Percentiles rank a stretch among this genome's conserved stretches.
Conservation (phyloP, 1,139 yeast species). For the Yueomyces sp. region DNA sequence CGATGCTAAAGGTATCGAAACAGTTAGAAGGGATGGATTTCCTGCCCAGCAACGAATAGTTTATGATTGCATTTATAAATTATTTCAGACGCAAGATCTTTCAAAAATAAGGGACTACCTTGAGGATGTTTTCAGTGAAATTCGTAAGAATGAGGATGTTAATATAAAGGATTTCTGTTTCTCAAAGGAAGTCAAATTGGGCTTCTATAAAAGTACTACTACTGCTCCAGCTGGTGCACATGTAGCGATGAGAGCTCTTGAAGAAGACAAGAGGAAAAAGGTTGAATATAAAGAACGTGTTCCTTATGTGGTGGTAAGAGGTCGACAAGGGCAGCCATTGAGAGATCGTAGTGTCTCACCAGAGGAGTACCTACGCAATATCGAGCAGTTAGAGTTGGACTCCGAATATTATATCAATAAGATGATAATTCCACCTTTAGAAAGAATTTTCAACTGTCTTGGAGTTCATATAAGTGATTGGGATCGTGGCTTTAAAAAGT, state of each 20-base stretch:
- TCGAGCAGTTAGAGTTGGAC: conserved; percentile 41
- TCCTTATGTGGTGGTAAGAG: conserved; percentile 70
- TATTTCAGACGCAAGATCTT: conserved; percentile 64
- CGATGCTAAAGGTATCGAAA: conserved; percentile 95
- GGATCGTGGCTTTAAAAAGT: conserved; percentile 30
- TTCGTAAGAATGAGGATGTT: conserved; percentile 41
- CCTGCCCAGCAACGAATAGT: conserved; percentile 83
- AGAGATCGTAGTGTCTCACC: conserved; percentile 77
- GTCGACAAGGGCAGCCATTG: conserved; percentile 49
- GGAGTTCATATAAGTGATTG: conserved; percentile 74
- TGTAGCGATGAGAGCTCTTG: conserved; percentile 50
- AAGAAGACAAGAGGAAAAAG: conserved; percentile 55
- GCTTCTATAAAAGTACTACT: conserved; percentile 60
- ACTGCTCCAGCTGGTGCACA: conserved; percentile 87
- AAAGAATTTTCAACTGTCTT: conserved; percentile 64
- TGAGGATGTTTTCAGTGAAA: conserved; percentile 50
- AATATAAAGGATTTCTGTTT: conserved; percentile 77
- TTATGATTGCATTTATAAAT: conserved; percentile 49
- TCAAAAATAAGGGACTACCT: conserved; percentile 58
- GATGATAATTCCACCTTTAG: conserved; percentile 80
- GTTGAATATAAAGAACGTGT: conserved; percentile 87
- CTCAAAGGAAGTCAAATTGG: conserved; percentile 80
- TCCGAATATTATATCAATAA: conserved; percentile 74
- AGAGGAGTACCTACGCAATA: conserved; percentile 44
- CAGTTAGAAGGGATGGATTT: conserved; percentile 85